Base-by-base conservation (phyloP, 73 alveolate genomes). In the Breviolum minutum region DNA sequence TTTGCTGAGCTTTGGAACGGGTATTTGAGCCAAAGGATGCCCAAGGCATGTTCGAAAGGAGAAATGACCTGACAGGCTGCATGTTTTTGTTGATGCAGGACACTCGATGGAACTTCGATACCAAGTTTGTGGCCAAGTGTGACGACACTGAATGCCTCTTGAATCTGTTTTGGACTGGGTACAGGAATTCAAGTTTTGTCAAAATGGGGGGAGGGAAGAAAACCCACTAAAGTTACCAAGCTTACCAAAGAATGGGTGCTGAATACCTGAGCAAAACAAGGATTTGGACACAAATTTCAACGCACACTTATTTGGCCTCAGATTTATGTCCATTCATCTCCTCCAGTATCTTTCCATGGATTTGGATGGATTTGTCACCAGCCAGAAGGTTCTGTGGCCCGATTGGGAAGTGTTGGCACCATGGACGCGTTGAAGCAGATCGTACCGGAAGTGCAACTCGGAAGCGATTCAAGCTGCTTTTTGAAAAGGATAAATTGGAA, bases 71-170 rank as follows among this genome's bases (percentile, higher is more conserved):
- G 3, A 1, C 2, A 68, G 24, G 77, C 17, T 68, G 24, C 17
- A 68, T 68, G 24, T 17, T 17, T 22, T 17, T 22, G 2, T 22
- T 22, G 71, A 74, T 24, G 27, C 32, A 90, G 97, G 97, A 77
- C 27, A 90, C 97, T 22, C 97, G 81, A 9, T 92, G 98, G 98
- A 92, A 92, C 98, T 92, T 92, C 48, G 98, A 64, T 14, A 92
- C 98, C 26, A 92, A 92, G 69, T 92, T 92, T n/a, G 81, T 92
- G 61, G 98, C 76, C 81, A 92, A 54, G 40, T 92, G 98, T 80
- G 98, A 30, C 73, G 98, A 92, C 94, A 63, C 94, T 61, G 76
- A 83, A 83, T 83, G 92, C 54, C 48, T 8, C 92, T 60, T 8
- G 92, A 40, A 40, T 40, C 54, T 40, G 54, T 40, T 40, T 40